Percentiles rank a stretch among this genome's conserved stretches.
phyloP scores from a whole-genome alignment of 768 basidiomycete species.

The Lepiota subincarnata region DNA sequence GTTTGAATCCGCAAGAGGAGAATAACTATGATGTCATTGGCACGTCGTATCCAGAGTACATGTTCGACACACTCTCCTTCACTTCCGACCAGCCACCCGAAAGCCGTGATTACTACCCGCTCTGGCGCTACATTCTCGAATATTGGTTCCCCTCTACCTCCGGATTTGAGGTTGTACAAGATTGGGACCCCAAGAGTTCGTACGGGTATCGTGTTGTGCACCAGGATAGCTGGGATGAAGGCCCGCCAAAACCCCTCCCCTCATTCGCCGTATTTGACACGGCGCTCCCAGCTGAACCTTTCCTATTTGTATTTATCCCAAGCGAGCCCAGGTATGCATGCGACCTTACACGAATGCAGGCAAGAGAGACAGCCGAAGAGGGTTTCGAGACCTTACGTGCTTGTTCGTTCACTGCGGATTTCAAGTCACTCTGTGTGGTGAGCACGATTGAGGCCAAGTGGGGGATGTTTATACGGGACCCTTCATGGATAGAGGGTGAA shows the following conservation, averaged over 20 bases:
- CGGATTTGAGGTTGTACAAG: not conserved
- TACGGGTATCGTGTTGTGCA: not conserved
- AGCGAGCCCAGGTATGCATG: not conserved
- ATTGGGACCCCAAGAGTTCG: constrained; percentile 4
- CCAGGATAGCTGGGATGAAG: not conserved
- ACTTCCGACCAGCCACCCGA: not conserved
- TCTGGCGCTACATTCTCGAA: constrained; percentile 2
- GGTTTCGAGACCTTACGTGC: not conserved
- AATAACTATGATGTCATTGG: not conserved
- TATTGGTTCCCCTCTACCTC: constrained; percentile 8
- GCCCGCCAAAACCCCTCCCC: not conserved
- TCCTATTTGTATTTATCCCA: constrained; percentile 1
- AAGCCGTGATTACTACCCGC: not conserved
- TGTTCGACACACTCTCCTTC: constrained; percentile 1
- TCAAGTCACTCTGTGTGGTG: not conserved
- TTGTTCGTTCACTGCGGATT: constrained; percentile 3
- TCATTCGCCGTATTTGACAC: constrained; percentile 3
- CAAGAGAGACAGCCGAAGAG: not conserved
- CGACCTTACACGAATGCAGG: not conserved
- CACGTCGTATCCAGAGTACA: constrained; percentile 2
- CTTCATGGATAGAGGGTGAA: not conserved
- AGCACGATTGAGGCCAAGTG: constrained; percentile 2
- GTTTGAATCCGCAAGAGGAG: not conserved
- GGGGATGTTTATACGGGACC: constrained; percentile 4
- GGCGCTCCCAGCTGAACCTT: not conserved